These are phyloP conservation scores for Alloteropsis semialata DNA, from an alignment of 176 grass and related monocot genomes.

Conservation along the genomic window DNA sequence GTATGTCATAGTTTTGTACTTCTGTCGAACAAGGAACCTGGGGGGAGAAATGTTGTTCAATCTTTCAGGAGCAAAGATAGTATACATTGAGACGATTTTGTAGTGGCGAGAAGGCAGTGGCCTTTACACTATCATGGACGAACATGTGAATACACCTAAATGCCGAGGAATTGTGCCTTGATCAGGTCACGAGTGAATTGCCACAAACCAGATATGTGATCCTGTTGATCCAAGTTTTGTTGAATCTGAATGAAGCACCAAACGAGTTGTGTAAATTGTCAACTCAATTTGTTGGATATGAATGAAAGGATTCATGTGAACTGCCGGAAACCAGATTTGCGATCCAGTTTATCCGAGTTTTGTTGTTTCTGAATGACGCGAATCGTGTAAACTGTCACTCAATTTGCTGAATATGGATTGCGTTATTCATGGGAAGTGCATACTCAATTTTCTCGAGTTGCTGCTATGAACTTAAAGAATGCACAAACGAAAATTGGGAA, in stretches of 20 bases:
- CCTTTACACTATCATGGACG: neutral
- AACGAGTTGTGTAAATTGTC: neutral
- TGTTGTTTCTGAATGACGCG: neutral
- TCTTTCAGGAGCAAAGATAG: neutral
- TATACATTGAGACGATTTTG: neutral
- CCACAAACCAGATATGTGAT: neutral
- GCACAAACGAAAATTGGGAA: neutral
- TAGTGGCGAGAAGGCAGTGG: neutral
- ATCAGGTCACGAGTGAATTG: neutral
- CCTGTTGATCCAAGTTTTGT: neutral
- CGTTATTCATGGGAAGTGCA: too few relatives aligned
- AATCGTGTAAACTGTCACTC: neutral
- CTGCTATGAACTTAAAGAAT: neutral
- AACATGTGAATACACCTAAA: neutral
- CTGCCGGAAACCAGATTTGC: too few relatives aligned
- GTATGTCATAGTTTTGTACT: neutral
- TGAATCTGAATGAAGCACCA: neutral
- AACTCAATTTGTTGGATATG: neutral
- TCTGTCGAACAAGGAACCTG: neutral
- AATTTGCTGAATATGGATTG: neutral
- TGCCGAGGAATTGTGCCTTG: neutral
- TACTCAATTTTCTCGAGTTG: neutral
- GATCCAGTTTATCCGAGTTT: neutral
- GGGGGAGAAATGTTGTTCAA: neutral
- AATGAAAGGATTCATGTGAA: too few relatives aligned